phyloP scores from a whole-genome alignment of 805 yeast species.

The Candida alai region DNA sequence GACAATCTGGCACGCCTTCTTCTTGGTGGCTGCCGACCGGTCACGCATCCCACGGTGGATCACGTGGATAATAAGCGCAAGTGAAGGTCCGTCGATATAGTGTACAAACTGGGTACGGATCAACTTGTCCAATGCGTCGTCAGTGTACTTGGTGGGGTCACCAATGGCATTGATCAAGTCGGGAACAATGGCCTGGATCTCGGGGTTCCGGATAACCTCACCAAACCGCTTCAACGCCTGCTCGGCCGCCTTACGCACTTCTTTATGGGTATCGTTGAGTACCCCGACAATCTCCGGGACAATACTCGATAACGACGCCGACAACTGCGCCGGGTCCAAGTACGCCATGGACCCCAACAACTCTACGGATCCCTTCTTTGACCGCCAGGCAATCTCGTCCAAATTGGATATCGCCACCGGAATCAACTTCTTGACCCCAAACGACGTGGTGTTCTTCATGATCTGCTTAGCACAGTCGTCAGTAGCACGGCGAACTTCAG shows the following conservation, averaged over 20 bases:
- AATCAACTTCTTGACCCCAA: constrained; percentile 84
- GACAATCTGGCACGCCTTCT: constrained; percentile 94
- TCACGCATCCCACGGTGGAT: constrained; percentile 94
- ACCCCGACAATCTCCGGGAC: constrained; percentile 97
- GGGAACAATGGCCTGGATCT: constrained; percentile 89
- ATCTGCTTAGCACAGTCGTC: constrained; percentile 80
- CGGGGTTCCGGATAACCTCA: constrained; percentile 96
- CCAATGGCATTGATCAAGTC: constrained; percentile 86
- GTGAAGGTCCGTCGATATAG: constrained; percentile 95
- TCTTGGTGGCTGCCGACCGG: constrained; percentile 87
- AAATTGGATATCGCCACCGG: constrained; percentile 85
- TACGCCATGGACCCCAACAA: constrained; percentile 97
- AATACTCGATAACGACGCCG: constrained; percentile 82
- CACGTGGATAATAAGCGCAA: constrained; percentile 92
- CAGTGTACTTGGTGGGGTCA: constrained; percentile 90
- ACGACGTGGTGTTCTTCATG: constrained; percentile 89
- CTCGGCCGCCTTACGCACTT: constrained; percentile 94
- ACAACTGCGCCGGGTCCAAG: constrained; percentile 88
- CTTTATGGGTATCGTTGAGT: constrained; percentile 91
- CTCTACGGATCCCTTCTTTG: constrained; percentile 95
- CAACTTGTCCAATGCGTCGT: constrained; percentile 78
- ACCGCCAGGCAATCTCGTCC: constrained; percentile 91
- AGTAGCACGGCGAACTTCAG: constrained; percentile 88
- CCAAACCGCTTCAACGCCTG: constrained; percentile 86
- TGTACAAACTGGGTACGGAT: constrained; percentile 93